These are phyloP conservation scores for Cutaneotrichosporon sp. DNA, from an alignment of 1,284 basidiomycete species.

Conservation along the genomic window DNA sequence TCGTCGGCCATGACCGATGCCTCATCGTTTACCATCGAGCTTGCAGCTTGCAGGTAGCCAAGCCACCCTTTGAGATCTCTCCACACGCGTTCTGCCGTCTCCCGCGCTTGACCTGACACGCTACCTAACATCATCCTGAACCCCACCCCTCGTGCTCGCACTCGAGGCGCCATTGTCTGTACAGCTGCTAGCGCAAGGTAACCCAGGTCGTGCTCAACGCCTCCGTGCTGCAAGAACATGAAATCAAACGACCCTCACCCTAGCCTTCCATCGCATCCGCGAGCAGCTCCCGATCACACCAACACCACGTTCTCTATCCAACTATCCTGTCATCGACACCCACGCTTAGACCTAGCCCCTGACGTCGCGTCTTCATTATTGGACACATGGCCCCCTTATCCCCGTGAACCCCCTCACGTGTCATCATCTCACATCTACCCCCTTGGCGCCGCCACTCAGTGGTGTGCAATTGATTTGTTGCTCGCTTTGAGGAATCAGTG, in stretches of 20 bases:
- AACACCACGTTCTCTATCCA: background rate
- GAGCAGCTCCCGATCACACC: background rate
- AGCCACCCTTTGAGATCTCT: no score
- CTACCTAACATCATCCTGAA: background rate
- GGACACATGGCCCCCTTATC: background rate
- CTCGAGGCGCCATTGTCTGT: slow-evolving; percentile 6
- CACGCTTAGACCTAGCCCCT: background rate
- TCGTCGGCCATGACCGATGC: background rate
- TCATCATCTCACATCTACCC: background rate
- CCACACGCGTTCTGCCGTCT: background rate
- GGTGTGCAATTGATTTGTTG: background rate
- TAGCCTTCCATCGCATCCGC: background rate
- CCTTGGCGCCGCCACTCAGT: background rate
- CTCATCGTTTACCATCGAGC: background rate
- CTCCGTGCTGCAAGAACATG: background rate
- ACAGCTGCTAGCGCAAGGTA: background rate
- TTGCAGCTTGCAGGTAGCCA: no score
- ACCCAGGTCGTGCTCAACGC: background rate
- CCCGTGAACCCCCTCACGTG: background rate
- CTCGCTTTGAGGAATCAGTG: background rate
- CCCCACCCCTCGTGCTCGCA: background rate
- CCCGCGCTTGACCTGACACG: background rate
- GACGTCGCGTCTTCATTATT: background rate
- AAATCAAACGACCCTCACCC: background rate
- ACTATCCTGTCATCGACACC: background rate